Evolutionary conservation across 768 basidiomycete species (phyloP).

Genomic region (Galerina sulciceps): DNA sequence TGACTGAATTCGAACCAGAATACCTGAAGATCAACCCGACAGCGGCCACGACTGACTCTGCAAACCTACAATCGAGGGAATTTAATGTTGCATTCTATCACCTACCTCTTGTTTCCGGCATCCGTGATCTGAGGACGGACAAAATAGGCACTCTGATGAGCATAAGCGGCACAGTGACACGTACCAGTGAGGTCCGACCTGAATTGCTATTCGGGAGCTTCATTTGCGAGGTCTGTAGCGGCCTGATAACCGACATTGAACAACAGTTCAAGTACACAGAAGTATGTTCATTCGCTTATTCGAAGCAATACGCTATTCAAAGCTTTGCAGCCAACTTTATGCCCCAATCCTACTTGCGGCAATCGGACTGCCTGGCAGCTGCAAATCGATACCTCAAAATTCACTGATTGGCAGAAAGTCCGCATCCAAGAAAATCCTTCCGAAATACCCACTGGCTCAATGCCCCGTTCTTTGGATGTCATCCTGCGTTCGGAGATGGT

Average conservation of each 20-base stretch:
- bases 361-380: slow-evolving; percentile 92
- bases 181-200: slow-evolving; percentile 96
- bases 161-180: slow-evolving; percentile 96
- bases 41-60: slow-evolving; percentile 83
- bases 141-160: slow-evolving; percentile 94
- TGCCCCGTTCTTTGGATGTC: slow-evolving; percentile 97
- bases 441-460: slow-evolving; percentile 97
- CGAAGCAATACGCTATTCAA: slow-evolving; percentile 10
- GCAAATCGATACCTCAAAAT: slow-evolving; percentile 94
- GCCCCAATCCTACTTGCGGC: slow-evolving; percentile 93
- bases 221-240: slow-evolving; percentile 87
- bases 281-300: slow-evolving; percentile 43
- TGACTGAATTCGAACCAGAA: slow-evolving; percentile 88
- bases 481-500: slow-evolving; percentile 95
- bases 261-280: slow-evolving; percentile 99
- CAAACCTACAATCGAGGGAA: slow-evolving; percentile 89
- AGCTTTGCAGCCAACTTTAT: slow-evolving; percentile 75
- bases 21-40: slow-evolving; percentile 95
- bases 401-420: slow-evolving; percentile 99
- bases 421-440: slow-evolving; percentile 99
- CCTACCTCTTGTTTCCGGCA: slow-evolving; percentile 91
- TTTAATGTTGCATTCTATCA: slow-evolving; percentile 97
- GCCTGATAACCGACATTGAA: slow-evolving; percentile 89
- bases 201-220: slow-evolving; percentile 94
- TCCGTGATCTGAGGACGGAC: slow-evolving; percentile 90